phyloP scores from a whole-genome alignment of 371 early-diverging fungal species.

The Mucor indicus region DNA sequence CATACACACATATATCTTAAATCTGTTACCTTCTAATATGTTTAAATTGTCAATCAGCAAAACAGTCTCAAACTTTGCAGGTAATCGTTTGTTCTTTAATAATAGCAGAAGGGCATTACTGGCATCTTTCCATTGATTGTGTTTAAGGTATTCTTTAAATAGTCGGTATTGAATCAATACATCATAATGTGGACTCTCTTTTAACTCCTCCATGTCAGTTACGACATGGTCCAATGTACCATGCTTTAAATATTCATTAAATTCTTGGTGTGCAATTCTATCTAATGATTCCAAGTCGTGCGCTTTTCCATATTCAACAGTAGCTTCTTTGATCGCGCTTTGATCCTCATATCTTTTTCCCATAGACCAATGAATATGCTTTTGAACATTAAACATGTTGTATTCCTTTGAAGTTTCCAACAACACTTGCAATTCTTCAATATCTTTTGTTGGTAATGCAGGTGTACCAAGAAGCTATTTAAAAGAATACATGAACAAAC shows the following conservation, averaged over 20 bases:
- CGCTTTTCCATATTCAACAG: constrained; percentile 23
- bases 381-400: not conserved
- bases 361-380: constrained; percentile 1
- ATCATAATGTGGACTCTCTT: constrained; percentile 18
- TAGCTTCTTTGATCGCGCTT: constrained; percentile 13
- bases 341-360: constrained; percentile 19
- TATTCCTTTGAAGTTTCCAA: not conserved
- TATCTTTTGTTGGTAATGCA: not conserved
- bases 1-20: not conserved
- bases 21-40: constrained; percentile 10
- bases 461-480: constrained; percentile 1
- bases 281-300: constrained; percentile 19
- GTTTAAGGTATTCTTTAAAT: constrained; percentile 7
- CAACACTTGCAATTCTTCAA: not conserved
- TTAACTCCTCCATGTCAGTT: constrained; percentile 4
- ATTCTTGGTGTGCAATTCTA: constrained; percentile 11
- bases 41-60: constrained; percentile 10
- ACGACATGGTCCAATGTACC: constrained; percentile 18
- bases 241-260: constrained; percentile 17
- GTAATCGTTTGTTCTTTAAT: constrained; percentile 3
- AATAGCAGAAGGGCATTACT: not conserved
- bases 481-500: not conserved
- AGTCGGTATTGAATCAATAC: constrained; percentile 17
- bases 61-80: constrained; percentile 8
- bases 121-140: constrained; percentile 10